Evolutionary conservation across 805 yeast species (phyloP).

Genomic region (Pichia occidentalis): DNA sequence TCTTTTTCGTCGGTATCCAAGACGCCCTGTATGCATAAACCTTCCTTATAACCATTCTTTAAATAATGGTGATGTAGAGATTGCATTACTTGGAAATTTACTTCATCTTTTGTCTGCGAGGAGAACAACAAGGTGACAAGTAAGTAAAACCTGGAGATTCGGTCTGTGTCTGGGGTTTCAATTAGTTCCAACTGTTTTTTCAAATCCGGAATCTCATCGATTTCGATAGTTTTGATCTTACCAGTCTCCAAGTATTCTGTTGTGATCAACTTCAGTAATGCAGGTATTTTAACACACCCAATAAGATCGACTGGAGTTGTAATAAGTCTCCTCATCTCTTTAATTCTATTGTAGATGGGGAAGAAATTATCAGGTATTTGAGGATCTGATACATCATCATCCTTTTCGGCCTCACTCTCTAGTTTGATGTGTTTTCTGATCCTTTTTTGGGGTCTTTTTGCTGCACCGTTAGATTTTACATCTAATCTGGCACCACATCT

Average conservation of each 20-base stretch:
- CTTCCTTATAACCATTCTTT: constrained; percentile 37
- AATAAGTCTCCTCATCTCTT: constrained; percentile 57
- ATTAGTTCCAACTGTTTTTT: constrained; percentile 1
- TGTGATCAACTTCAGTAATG: constrained; percentile 32
- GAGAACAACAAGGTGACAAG: constrained; percentile 79
- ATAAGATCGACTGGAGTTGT: constrained; percentile 83
- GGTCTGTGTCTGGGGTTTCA: constrained; percentile 25
- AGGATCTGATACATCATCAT: background rate
- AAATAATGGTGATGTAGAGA: constrained; percentile 45
- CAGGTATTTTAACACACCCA: constrained; percentile 69
- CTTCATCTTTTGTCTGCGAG: constrained; percentile 88
- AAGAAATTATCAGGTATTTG: constrained; percentile 37
- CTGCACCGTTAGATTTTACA: background rate
- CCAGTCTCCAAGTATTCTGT: constrained; percentile 12
- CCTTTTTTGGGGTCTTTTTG: constrained; percentile 6
- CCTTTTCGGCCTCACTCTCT: constrained; percentile 4
- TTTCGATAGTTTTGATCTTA: constrained; percentile 2
- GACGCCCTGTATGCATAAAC: constrained; percentile 53
- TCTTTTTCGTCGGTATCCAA: constrained; percentile 43
- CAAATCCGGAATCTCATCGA: constrained; percentile 6
- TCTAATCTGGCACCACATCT: too few relatives aligned
- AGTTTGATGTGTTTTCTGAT: constrained; percentile 10
- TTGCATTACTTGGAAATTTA: constrained; percentile 66
- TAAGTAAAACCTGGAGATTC: constrained; percentile 58
- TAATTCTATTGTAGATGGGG: constrained; percentile 52